A percentile compares a stretch with the other conserved stretches of the same genome.
Evolutionary conservation across 495 filamentous ascomycete species (phyloP).

Genomic region (Aspergillus biplanus): DNA sequence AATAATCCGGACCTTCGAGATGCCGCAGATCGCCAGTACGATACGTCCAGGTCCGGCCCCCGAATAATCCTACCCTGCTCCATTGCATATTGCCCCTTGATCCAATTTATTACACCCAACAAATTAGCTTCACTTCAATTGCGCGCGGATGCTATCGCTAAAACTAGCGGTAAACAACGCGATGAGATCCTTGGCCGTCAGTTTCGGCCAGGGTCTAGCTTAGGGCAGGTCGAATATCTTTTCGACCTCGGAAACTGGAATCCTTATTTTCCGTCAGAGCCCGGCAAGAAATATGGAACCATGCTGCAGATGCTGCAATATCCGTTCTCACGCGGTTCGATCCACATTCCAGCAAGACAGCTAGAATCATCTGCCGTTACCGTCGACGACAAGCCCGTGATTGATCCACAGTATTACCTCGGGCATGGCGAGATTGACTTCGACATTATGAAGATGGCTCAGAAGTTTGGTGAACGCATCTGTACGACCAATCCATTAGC

Average conservation of each 20-base stretch:
- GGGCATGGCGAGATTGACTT: slow-evolving; percentile 45
- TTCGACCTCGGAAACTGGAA: slow-evolving; percentile 56
- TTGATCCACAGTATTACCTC: slow-evolving; percentile 50
- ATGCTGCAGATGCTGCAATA: slow-evolving; percentile 58
- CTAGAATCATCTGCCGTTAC: slow-evolving; percentile 15
- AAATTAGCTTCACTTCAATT: slow-evolving; percentile 20
- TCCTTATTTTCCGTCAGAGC: slow-evolving; percentile 39
- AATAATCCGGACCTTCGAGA: slow-evolving; percentile 33
- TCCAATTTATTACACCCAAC: slow-evolving; percentile 32
- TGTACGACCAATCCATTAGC: slow-evolving; percentile 43
- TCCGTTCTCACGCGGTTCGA: slow-evolving; percentile 52
- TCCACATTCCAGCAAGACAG: slow-evolving; percentile 42
- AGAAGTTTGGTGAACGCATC: slow-evolving; percentile 49
- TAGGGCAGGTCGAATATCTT: slow-evolving; percentile 57
- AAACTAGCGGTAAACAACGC: slow-evolving; percentile 2
- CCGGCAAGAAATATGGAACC: slow-evolving; percentile 53
- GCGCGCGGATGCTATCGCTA: slow-evolving; percentile 4
- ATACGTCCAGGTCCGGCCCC: slow-evolving; percentile 33
- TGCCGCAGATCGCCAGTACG: slow-evolving; percentile 40
- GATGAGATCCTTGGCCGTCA: slow-evolving; percentile 26
- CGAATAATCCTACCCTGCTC: slow-evolving; percentile 44
- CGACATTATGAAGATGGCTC: slow-evolving; percentile 41
- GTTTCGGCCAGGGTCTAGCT: slow-evolving; percentile 33
- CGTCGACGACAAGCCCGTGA: slow-evolving; percentile 37
- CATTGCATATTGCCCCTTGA: slow-evolving; percentile 50